A percentile compares a stretch with the other conserved stretches of the same genome.
Evolutionary conservation across 1,139 yeast species (phyloP).

Genomic region (Spathaspora jeffriesii): DNA sequence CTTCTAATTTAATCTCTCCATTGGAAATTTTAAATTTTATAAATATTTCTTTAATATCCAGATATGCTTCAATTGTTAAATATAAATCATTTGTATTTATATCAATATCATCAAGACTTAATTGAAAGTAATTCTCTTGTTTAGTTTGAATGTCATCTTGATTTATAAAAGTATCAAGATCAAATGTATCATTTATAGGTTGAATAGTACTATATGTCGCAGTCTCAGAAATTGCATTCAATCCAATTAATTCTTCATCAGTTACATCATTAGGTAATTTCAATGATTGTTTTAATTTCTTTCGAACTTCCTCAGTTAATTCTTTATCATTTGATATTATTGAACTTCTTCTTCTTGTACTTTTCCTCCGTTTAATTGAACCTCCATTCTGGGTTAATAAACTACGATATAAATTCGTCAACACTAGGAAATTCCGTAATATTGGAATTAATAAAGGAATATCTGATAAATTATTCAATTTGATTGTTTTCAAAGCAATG

Average conservation of each 20-base stretch:
- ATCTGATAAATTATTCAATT: slow-evolving; percentile 23
- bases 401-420: slow-evolving; percentile 22
- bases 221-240: slow-evolving; percentile 27
- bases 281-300: slow-evolving; percentile 35
- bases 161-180: slow-evolving; percentile 23
- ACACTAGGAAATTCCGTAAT: slow-evolving; percentile 31
- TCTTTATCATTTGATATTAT: slow-evolving; percentile 12
- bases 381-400: slow-evolving; percentile 3
- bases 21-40: slow-evolving; percentile 27
- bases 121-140: slow-evolving; percentile 15
- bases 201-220: slow-evolving; percentile 21
- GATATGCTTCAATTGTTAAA: slow-evolving; percentile 22
- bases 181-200: slow-evolving; percentile 18
- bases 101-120: slow-evolving; percentile 27
- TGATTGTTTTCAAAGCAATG: slow-evolving; percentile 22
- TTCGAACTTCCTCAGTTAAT: slow-evolving; percentile 22
- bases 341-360: slow-evolving; percentile 12
- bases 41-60: slow-evolving; percentile 15
- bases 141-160: slow-evolving; percentile 1
- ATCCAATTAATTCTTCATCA: slow-evolving; percentile 40
- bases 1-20: slow-evolving; percentile 22
- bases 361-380: not conserved
- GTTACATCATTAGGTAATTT: slow-evolving; percentile 38
- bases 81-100: slow-evolving; percentile 23
- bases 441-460: slow-evolving; percentile 27